Percentiles rank a stretch among this genome's conserved stretches.
Conservation (phyloP, 2,329 filamentous ascomycete genomes). For the Cyanodermella asteris region DNA sequence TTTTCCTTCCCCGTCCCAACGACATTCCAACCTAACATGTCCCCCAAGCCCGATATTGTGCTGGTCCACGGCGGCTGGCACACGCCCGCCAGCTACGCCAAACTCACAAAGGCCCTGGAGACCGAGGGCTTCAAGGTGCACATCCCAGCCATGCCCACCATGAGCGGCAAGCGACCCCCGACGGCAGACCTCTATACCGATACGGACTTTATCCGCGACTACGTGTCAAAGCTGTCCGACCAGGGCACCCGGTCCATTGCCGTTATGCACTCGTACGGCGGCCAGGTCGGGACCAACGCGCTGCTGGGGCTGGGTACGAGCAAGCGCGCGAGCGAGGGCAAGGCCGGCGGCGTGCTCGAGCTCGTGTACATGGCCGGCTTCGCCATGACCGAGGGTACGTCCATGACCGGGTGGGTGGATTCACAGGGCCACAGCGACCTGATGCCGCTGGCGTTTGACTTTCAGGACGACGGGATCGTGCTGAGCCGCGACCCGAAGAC, state of each 20-base stretch:
- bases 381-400: constrained; percentile 1
- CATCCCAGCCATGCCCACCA: constrained; percentile 5
- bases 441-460: constrained; percentile 7
- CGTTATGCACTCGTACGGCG: constrained; percentile 12
- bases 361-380: constrained; percentile 10
- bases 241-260: constrained; percentile 8
- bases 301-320: constrained; percentile 8
- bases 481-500: constrained; percentile 5
- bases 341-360: constrained; percentile 11
- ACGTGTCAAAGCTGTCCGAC: constrained; percentile 8
- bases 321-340: constrained; percentile 4
- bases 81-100: constrained; percentile 5
- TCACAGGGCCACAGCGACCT: constrained; percentile 7
- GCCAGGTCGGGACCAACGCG: constrained; percentile 12
- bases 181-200: constrained; percentile 8
- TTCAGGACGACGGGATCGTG: constrained; percentile 5
- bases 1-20: too few species aligned
- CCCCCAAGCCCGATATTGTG: constrained; percentile 3
- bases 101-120: constrained; percentile 7
- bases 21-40: too few species aligned
- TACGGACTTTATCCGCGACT: constrained; percentile 6
- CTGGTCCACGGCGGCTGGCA: constrained; percentile 9
- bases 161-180: constrained; percentile 9
- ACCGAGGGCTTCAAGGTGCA: constrained; percentile 7
- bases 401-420: constrained; percentile 1